A percentile compares a stretch with the other conserved stretches of the same genome.
Evolutionary conservation across 1,284 basidiomycete genomes (phyloP).

Genomic region (Cerrena zonata): DNA sequence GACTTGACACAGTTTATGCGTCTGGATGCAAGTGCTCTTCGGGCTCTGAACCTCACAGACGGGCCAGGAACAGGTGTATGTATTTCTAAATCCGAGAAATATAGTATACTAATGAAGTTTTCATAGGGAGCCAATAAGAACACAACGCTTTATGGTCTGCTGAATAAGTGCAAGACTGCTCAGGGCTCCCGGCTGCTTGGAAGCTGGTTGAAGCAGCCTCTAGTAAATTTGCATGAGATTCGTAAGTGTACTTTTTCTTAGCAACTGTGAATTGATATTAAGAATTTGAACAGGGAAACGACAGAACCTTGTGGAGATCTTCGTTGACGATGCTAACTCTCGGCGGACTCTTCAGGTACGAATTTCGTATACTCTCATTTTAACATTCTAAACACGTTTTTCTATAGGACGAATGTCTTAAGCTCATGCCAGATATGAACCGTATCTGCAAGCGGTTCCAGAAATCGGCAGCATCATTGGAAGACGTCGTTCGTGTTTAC

Average conservation of each 20-base stretch:
- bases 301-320: slow-evolving; percentile 83
- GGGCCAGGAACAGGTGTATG: slow-evolving; percentile 26
- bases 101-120: no score
- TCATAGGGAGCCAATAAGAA: slow-evolving; percentile 61
- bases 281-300: slow-evolving; percentile 53
- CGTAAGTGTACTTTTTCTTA: slow-evolving; percentile 44
- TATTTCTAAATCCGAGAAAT: no score
- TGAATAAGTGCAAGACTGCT: slow-evolving; percentile 95
- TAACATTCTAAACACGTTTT: background rate
- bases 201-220: slow-evolving; percentile 94
- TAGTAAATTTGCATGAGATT: slow-evolving; percentile 92
- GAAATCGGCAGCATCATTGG: slow-evolving; percentile 76
- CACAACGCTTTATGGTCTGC: slow-evolving; percentile 81
- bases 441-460: slow-evolving; percentile 92
- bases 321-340: slow-evolving; percentile 74
- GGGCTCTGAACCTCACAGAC: slow-evolving; percentile 85
- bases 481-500: slow-evolving; percentile 95
- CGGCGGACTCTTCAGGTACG: slow-evolving; percentile 69
- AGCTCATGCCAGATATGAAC: slow-evolving; percentile 90
- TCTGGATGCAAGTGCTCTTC: slow-evolving; percentile 89
- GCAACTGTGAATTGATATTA: slow-evolving; percentile 6
- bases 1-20: slow-evolving; percentile 94
- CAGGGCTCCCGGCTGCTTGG: slow-evolving; percentile 89
- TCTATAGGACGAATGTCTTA: slow-evolving; percentile 80
- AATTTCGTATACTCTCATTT: slow-evolving; percentile 1